Evolutionary conservation across 352 stramenopile genomes (phyloP), one percentile per base, ranked within the genome.

Genomic region (Globisporangium paddicum): DNA sequence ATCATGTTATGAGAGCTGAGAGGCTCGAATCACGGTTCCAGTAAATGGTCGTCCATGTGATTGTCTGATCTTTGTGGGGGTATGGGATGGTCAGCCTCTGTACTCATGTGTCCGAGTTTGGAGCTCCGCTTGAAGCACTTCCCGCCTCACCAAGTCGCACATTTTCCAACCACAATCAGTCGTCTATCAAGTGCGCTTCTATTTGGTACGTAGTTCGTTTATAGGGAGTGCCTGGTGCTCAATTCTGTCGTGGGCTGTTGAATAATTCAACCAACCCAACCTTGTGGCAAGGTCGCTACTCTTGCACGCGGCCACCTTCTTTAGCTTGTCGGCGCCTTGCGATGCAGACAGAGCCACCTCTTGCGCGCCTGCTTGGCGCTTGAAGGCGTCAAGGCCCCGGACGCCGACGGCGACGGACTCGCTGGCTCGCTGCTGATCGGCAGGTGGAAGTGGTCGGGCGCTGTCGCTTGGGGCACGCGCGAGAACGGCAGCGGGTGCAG

Each of bases 401-500:
- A 32, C 44, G 21, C 28, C 11, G 58, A 28, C 5, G n/a, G 9
- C 30, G 28, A 23, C 6, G 18, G 8, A 5, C 28, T 23, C 16
- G 9, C 10, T 34, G 30, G 14, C 1, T 61, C 46, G 18, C 37
- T 63, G 49, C n/a, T 63, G 37, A 90, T 82, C 0, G 81, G 81
- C 53, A 91, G 72, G 52, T 91, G 81, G 21, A 91, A 73, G 41
- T 75, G 62, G 44, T 67, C 67, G 16, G 35, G 60, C 11, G 60
- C 51, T 7, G 81, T 81, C 25, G 77, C 61, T 59, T 91, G 82
- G 2, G 82, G 82, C 44, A 88, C 74, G 11, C 81, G 77, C 10
- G 79, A 89, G 63, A 89, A 93, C 44, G 77, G 73, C 58, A 69
- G 68, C n/a, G 83, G 77, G 40, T 91, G 72, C 25, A 75, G 46